phyloP scores from a whole-genome alignment of 2,329 filamentous ascomycete genomes.

The Fusarium sp. region DNA sequence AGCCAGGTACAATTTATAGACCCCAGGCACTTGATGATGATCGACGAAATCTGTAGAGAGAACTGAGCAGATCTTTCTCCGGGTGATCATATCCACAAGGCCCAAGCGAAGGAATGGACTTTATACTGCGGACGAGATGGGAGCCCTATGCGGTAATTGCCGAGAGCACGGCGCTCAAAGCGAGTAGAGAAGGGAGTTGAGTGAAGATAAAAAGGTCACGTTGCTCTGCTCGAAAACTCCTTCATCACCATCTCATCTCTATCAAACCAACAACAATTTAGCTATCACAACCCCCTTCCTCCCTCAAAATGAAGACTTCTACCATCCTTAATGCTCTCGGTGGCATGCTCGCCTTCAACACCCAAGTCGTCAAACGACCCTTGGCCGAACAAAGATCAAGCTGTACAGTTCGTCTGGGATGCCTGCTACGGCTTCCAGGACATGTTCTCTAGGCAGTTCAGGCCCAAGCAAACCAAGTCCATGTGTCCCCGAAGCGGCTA shows the following conservation, averaged over 20 bases:
- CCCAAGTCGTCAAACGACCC: background rate
- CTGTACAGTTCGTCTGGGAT: background rate
- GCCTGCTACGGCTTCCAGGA: background rate
- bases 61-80: too few relatives aligned
- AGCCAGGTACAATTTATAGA: accelerated
- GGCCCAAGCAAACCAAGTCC: background rate
- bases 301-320: background rate
- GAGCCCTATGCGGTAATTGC: background rate
- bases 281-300: accelerated
- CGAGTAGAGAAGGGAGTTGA: accelerated
- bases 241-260: background rate
- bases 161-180: accelerated
- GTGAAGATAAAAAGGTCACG: background rate
- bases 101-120: background rate
- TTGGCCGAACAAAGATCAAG: background rate
- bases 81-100: accelerated
- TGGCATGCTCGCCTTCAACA: background rate
- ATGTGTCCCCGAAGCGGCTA: background rate
- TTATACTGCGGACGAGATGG: background rate
- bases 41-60: accelerated
- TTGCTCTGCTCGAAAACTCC: accelerated
- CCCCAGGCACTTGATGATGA: background rate
- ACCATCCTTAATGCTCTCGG: background rate
- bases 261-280: background rate
- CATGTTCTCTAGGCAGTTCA: background rate